Evolutionary conservation across 805 yeast species (phyloP), one percentile per base, ranked within the genome.

Genomic region (Lipomyces mesembrius): DNA sequence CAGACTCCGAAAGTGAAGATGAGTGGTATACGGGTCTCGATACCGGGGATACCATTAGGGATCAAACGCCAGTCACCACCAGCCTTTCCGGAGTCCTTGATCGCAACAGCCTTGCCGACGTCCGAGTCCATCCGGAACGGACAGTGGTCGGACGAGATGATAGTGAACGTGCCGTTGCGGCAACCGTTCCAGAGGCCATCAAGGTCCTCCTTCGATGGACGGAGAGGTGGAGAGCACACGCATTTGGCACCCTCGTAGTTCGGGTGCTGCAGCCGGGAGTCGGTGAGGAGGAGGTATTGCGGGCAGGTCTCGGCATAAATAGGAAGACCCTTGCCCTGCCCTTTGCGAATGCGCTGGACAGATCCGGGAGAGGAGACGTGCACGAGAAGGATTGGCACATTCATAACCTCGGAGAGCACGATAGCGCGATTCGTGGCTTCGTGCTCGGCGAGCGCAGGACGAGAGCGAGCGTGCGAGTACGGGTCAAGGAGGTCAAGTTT

Each of bases 291-390:
- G 37, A 83, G 73, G 70, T 83, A 83, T 74, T 83, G 86, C 7
- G 86, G 86, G 70, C 86, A 83, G 1, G 86, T 83, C 71, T 83
- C 85, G 5, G 85, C 84, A 70, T 75, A 80, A 8, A 83, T 77
- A 12, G 85, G 85, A 20, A 77, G 74, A 54, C 79, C 74, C 34
- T 75, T 72, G 57, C 78, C 79, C 74, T 83, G 85, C 0, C 85
- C 85, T 17, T 71, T 74, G 64, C 80, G 77, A 56, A 83, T 83
- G 66, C 80, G 81, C 7, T 74, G 72, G 46, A 82, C 73, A 0
- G 85, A 83, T 2, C 77, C 77, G 20, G 79, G 81, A 0, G 84
- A 76, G 3, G 85, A 83, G 76, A 83, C 83, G 71, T 83, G 86
- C 5, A 83, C 85, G 52, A 83, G 80, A 57, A 83, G 69, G 20